phyloP scores from a whole-genome alignment of 2,329 filamentous ascomycete species.

The Colletotrichum siamense region DNA sequence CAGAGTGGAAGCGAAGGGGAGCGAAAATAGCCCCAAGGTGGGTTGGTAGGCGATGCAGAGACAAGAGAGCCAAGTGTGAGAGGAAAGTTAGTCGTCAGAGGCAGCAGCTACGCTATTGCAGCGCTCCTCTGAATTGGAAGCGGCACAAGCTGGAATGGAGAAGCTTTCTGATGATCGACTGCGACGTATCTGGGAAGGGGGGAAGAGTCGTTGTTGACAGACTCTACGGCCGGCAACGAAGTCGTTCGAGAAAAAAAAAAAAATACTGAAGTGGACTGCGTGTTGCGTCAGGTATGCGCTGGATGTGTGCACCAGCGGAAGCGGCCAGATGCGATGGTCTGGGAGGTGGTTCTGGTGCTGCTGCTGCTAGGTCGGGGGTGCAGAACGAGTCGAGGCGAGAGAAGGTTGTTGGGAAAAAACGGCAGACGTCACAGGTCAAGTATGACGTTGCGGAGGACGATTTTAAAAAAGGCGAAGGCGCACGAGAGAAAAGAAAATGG shows the following conservation, averaged over 20 bases:
- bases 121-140: constrained; percentile 20
- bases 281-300: constrained; percentile 2
- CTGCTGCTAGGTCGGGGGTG: constrained; percentile 10
- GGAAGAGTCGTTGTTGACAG: background rate
- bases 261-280: background rate
- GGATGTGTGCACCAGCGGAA: constrained; percentile 4
- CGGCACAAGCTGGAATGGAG: constrained; percentile 14
- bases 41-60: background rate
- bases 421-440: constrained; percentile 47
- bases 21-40: background rate
- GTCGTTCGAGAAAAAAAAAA: background rate
- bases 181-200: background rate
- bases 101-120: constrained; percentile 22
- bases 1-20: background rate
- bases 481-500: constrained; percentile 36
- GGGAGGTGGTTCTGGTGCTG: background rate
- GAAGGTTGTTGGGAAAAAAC: constrained; percentile 28
- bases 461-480: constrained; percentile 24
- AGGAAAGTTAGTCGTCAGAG: constrained; percentile 13
- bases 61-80: background rate
- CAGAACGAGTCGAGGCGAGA: constrained; percentile 20
- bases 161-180: constrained; percentile 17
- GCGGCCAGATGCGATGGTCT: background rate
- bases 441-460: constrained; percentile 48
- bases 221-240: background rate